phyloP scores from a whole-genome alignment of 1,284 basidiomycete genomes.

The Pseudomicrostroma phylloplanum region DNA sequence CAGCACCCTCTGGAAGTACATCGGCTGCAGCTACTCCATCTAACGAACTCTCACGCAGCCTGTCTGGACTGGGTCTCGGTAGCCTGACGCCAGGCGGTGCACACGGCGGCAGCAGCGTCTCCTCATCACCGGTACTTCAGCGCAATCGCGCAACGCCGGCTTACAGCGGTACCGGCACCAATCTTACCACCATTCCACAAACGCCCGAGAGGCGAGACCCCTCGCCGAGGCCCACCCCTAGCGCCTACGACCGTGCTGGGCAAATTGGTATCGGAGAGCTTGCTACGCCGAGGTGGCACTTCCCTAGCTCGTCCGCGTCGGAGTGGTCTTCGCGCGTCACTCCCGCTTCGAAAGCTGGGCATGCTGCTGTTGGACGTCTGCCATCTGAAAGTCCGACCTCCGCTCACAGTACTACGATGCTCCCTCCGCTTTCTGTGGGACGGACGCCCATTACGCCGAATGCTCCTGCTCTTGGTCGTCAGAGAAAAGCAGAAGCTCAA shows the following conservation, averaged over 20 bases:
- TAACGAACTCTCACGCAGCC: slow-evolving; percentile 2
- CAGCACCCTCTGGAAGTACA: neutral
- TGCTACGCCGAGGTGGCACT: slow-evolving; percentile 83
- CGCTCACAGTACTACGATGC: neutral
- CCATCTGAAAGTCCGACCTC: neutral
- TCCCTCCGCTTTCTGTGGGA: neutral
- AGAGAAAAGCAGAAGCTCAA: slow-evolving; percentile 13
- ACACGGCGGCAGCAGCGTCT: neutral
- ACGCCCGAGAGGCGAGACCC: slow-evolving; percentile 21
- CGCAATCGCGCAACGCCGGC: neutral
- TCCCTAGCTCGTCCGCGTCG: neutral
- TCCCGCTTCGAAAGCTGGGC: neutral
- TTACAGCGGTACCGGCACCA: neutral
- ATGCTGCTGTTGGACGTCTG: no score
- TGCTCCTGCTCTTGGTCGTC: neutral
- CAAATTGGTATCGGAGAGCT: slow-evolving; percentile 92
- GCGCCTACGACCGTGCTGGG: slow-evolving; percentile 66
- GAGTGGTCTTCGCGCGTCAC: neutral
- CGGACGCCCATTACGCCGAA: neutral
- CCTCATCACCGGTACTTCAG: neutral
- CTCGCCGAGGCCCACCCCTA: slow-evolving; percentile 18
- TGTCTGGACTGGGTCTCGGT: slow-evolving; percentile 29
- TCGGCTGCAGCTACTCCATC: slow-evolving; percentile 6
- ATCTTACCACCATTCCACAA: slow-evolving; percentile 10
- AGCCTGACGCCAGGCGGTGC: slow-evolving; percentile 15